These are phyloP conservation scores for Mucuna pruriens DNA, from an alignment of 306 rosid species.

Conservation along the genomic window DNA sequence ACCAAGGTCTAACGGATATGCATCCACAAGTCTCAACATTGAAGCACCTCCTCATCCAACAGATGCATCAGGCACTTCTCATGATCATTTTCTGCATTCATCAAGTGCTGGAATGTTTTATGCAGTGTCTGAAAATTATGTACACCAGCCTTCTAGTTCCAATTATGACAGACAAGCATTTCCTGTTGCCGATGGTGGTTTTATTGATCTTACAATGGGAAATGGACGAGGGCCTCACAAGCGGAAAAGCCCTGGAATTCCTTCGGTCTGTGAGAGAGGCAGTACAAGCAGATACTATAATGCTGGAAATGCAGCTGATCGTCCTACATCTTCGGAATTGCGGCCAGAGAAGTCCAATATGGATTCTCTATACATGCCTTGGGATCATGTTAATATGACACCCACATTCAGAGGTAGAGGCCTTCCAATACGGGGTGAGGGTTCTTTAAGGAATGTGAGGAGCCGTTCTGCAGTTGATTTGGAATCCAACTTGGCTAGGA, in stretches of 20 bases:
- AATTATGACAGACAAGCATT: constrained; percentile 61
- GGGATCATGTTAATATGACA: constrained; percentile 59
- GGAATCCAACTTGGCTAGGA: constrained; percentile 66
- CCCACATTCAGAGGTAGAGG: constrained; percentile 62
- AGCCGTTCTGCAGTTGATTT: constrained; percentile 70
- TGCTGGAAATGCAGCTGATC: constrained; percentile 63
- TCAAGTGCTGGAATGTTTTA: constrained; percentile 51
- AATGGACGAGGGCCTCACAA: constrained; percentile 72
- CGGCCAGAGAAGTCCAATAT: constrained; percentile 60
- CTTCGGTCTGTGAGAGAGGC: constrained; percentile 68
- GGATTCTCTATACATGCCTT: constrained; percentile 64
- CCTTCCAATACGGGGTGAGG: constrained; percentile 67
- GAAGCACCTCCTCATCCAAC: constrained; percentile 60
- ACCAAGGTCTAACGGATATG: constrained; percentile 56
- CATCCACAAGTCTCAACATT: constrained; percentile 53
- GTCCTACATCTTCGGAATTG: constrained; percentile 58
- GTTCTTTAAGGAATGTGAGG: constrained; percentile 70
- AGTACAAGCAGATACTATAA: constrained; percentile 61
- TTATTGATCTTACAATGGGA: constrained; percentile 64
- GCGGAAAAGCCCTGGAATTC: constrained; percentile 76
- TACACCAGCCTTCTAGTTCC: constrained; percentile 60
- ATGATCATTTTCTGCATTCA: constrained; percentile 60
- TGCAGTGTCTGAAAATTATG: constrained; percentile 50
- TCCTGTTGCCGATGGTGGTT: constrained; percentile 55
- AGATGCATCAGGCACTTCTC: constrained; percentile 61